These are phyloP conservation scores for Mycena filopes DNA, from an alignment of 768 basidiomycete genomes.

Conservation along the genomic window DNA sequence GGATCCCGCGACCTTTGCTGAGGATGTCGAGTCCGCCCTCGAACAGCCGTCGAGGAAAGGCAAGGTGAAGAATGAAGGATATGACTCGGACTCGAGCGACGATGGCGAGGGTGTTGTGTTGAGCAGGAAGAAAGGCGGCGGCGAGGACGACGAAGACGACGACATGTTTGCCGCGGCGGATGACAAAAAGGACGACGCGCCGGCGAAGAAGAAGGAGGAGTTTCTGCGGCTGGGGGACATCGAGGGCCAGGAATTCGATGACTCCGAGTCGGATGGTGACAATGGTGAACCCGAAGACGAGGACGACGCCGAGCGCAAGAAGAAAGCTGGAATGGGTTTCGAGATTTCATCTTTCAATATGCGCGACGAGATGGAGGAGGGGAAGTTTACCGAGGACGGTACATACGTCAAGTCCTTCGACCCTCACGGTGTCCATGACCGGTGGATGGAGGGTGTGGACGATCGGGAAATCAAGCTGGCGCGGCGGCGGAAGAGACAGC, in stretches of 20 bases:
- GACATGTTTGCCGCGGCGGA: slow-evolving; percentile 85
- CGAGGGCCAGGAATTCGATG: slow-evolving; percentile 94
- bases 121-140: slow-evolving; percentile 72
- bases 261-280: slow-evolving; percentile 55
- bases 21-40: slow-evolving; percentile 80
- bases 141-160: slow-evolving; percentile 64
- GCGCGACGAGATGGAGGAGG: slow-evolving; percentile 99
- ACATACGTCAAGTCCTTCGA: slow-evolving; percentile 88
- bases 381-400: slow-evolving; percentile 95
- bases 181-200: slow-evolving; percentile 54
- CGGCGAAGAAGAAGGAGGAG: slow-evolving; percentile 68
- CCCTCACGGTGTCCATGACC: slow-evolving; percentile 91
- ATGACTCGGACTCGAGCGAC: slow-evolving; percentile 94
- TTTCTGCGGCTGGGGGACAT: slow-evolving; percentile 93
- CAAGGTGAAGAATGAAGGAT: slow-evolving; percentile 84
- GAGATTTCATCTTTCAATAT: slow-evolving; percentile 98
- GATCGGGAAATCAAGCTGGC: slow-evolving; percentile 90
- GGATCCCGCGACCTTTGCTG: slow-evolving; percentile 79
- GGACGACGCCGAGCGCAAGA: slow-evolving; percentile 78
- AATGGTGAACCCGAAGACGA: slow-evolving; percentile 73
- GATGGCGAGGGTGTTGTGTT: slow-evolving; percentile 94
- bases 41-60: slow-evolving; percentile 78
- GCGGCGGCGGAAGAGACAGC: slow-evolving; percentile 75
- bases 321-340: slow-evolving; percentile 92
- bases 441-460: slow-evolving; percentile 93